Evolutionary conservation across 2,329 filamentous ascomycete species (phyloP), one percentile per base, ranked within the genome.

Genomic region (Penicillium psychrosexuale): DNA sequence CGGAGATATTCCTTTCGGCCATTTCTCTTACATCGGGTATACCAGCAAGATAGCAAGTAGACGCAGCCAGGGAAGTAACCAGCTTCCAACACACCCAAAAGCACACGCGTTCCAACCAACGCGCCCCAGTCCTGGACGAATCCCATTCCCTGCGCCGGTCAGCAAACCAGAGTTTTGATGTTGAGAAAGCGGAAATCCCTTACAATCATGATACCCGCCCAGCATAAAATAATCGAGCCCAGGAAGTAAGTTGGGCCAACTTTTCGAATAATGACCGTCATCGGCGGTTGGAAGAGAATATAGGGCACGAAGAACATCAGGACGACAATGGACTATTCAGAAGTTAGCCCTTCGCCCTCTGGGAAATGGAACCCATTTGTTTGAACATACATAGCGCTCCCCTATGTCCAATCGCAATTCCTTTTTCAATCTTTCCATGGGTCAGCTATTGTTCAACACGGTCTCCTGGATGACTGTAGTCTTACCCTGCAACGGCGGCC

Each of bases 1-100:
- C 12, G 6, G 1, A 30, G 6, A 13, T 15, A 1, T 12, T 1
- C 17, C 8, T 31, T 17, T 15, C 11, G 13, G 4, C 17, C 1
- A 43, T 11, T 30, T 15, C 5, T 24, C 66, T 60, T 53, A 69
- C 67, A 71, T 55, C 72, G 61, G 0, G 84, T 86, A 66, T 88
- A 89, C 86, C 86, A 91, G 34, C 85, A 88, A 56, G 83, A 86
- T n/a, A 91, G 79, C 6, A 90, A 75, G 65, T 89, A 90, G 0
- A 88, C 85, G 47, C 82, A 86, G 48, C 83, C 82, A 0, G 87
- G 86, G 70, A 90, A 90, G 72, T 87, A 89, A 0, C 87, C 77
- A 30, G 66, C 68, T 50, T 70, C 68, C 13, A 70, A 31, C n/a
- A 66, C 28, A 46, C 66, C 69, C 1, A 70, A 60, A 7, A 70